phyloP scores from a whole-genome alignment of 2,329 filamentous ascomycete genomes.

The Pseudocercospora musae region DNA sequence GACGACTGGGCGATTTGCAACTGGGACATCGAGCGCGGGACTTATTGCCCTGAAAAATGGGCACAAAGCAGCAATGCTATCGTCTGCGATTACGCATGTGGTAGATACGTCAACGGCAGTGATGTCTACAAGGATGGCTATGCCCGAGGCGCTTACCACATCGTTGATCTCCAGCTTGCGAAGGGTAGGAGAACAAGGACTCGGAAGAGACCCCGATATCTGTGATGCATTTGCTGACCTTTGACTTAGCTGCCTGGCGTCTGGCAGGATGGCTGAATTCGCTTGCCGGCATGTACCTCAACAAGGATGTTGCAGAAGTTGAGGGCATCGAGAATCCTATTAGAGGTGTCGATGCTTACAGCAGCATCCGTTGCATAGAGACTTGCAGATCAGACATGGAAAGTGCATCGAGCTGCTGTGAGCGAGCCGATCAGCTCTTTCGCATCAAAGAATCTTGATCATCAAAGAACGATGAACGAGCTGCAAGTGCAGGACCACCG shows the following conservation, averaged over 20 bases:
- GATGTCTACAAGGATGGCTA: slow-evolving; percentile 39
- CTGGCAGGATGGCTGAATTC: slow-evolving; percentile 42
- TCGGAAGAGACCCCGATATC: not conserved
- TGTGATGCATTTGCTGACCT: not conserved
- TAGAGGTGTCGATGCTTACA: not conserved
- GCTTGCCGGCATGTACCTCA: slow-evolving; percentile 18
- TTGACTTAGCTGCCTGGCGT: slow-evolving; percentile 32
- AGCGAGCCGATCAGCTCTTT: not conserved
- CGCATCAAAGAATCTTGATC: not conserved
- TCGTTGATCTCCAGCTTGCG: slow-evolving; percentile 42
- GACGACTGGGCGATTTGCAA: slow-evolving; percentile 37
- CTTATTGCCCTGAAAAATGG: slow-evolving; percentile 37
- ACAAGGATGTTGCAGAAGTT: not conserved
- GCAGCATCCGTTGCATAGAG: not conserved
- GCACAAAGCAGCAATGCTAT: slow-evolving; percentile 40
- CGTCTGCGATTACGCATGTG: slow-evolving; percentile 42
- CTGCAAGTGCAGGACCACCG: not conserved
- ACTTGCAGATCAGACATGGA: not conserved
- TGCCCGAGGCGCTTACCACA: slow-evolving; percentile 38
- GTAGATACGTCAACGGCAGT: slow-evolving; percentile 30
- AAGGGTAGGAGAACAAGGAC: slow-evolving; percentile 27
- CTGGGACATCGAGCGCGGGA: slow-evolving; percentile 1
- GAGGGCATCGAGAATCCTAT: not conserved
- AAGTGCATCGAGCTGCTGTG: not conserved
- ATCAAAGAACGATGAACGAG: not conserved